Evolutionary conservation across 257 asterid species (phyloP).

Genomic region (Ophiorrhiza pumila): DNA sequence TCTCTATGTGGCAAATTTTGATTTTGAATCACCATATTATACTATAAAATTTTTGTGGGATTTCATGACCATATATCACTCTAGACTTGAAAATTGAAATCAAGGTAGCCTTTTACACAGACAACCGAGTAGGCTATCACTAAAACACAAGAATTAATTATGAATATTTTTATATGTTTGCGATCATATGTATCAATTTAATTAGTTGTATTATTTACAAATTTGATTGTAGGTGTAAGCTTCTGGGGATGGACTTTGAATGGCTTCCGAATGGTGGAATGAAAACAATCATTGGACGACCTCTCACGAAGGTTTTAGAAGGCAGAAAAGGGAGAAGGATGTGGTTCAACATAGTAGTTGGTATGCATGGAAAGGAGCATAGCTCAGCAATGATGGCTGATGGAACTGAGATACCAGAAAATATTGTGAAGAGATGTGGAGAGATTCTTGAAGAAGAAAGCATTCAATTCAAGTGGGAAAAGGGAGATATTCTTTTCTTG

Average conservation of each 20-base stretch:
- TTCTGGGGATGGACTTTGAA: slow-evolving; percentile 72
- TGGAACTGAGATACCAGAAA: slow-evolving; percentile 54
- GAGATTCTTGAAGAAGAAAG: slow-evolving; percentile 89
- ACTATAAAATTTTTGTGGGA: too few relatives aligned
- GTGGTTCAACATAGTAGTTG: slow-evolving; percentile 88
- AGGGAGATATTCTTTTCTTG: slow-evolving; percentile 68
- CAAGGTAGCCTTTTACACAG: too few relatives aligned
- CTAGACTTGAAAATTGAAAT: too few relatives aligned
- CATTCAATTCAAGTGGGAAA: slow-evolving; percentile 86
- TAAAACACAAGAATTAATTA: too few relatives aligned
- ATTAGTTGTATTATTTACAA: background rate
- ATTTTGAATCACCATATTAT: too few relatives aligned
- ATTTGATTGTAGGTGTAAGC: slow-evolving; percentile 45
- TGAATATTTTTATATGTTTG: too few relatives aligned
- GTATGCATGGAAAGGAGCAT: slow-evolving; percentile 80
- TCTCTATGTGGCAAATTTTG: too few relatives aligned
- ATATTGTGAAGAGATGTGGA: slow-evolving; percentile 62
- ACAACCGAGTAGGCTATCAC: too few relatives aligned
- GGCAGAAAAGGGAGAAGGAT: slow-evolving; percentile 72
- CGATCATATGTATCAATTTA: too few relatives aligned
- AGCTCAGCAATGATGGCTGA: slow-evolving; percentile 81
- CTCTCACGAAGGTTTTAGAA: slow-evolving; percentile 61
- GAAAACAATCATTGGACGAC: slow-evolving; percentile 55
- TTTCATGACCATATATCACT: too few relatives aligned
- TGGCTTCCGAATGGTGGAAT: slow-evolving; percentile 71